A percentile compares a stretch with the other conserved stretches of the same genome.
These are phyloP conservation scores for Talaromyces amestolkiae DNA, from an alignment of 2,329 filamentous ascomycete genomes.

Conservation along the genomic window DNA sequence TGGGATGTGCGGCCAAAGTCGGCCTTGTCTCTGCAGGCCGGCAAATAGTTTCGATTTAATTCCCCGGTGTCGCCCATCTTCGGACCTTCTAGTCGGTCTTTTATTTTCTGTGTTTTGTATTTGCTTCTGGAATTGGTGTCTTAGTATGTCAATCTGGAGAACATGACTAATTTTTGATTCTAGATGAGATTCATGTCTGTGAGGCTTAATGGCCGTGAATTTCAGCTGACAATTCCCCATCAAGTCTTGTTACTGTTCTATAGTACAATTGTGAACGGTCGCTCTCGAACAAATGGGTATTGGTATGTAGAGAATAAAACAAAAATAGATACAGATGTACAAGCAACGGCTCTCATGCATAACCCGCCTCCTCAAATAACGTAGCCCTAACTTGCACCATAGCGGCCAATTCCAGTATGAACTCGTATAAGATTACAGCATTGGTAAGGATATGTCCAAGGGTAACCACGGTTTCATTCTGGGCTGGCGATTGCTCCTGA, in stretches of 20 bases:
- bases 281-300: constrained; percentile 1
- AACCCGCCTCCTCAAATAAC: constrained; percentile 73
- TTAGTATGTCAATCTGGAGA: not conserved
- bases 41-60: constrained; percentile 13
- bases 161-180: not conserved
- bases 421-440: constrained; percentile 74
- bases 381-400: constrained; percentile 71
- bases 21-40: not conserved
- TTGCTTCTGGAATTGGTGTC: not conserved
- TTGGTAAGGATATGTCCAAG: constrained; percentile 79
- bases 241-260: not conserved
- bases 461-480: constrained; percentile 49
- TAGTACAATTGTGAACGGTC: not conserved
- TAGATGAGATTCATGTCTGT: not conserved
- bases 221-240: not conserved
- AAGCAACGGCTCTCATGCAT: constrained; percentile 30
- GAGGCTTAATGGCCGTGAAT: not conserved
- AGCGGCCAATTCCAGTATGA: constrained; percentile 72
- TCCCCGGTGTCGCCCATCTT: not conserved
- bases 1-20: not conserved
- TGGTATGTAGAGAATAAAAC: not conserved
- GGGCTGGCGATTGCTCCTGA: constrained; percentile 31
- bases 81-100: constrained; percentile 13
- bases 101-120: not conserved
- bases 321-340: not conserved